Base-by-base conservation (phyloP, 495 filamentous ascomycete species). In the Podospora pseudoanserina region DNA sequence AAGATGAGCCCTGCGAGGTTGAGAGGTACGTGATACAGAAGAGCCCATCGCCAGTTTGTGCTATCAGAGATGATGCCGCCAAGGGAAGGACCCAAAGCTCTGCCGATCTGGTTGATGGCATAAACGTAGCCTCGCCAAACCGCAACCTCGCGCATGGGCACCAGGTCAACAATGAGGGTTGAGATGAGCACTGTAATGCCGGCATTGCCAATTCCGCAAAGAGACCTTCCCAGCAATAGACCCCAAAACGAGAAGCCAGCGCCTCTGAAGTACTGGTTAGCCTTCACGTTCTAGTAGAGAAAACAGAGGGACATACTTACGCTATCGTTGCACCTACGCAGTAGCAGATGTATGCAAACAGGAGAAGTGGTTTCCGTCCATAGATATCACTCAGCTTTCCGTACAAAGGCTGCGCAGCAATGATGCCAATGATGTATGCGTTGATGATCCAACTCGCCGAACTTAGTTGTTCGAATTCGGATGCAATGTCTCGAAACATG, bases 51-150 rank as follows among this genome's bases (percentile, higher is more conserved):
- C 69, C 69, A 71, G 34, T 66, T 63, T n/a, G 54, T 55, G 1
- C 23, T 20, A 26, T 68, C 69, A 5, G 66, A 28, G 3, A 71
- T 68, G 54, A 71, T 54, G 2, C 66, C 69, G 20, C 69, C 69
- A 4, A 71, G 49, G 0, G 66, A 68, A n/a, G 69, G 69, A 2
- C 69, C 69, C 16, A 68, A 23, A 1, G 69, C 69, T 15, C 69
- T 56, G 2, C 69, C 69, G n/a, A 68, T 27, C 26, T 71, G 69
- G 49, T 71, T 71, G 44, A 71, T 34, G 2, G 69, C 58, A 49
- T 71, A 71, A 6, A 63, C 69, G 23, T 71, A 71, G 6, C 69
- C 63, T 53, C 69, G 66, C 69, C 69, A 71, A 7, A 71, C 69
- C n/a, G 69, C 69, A 5, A 71, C 69, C 11, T 71, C 69, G 18